Conservation (phyloP, 768 basidiomycete genomes). For the Pholiota molesta region DNA sequence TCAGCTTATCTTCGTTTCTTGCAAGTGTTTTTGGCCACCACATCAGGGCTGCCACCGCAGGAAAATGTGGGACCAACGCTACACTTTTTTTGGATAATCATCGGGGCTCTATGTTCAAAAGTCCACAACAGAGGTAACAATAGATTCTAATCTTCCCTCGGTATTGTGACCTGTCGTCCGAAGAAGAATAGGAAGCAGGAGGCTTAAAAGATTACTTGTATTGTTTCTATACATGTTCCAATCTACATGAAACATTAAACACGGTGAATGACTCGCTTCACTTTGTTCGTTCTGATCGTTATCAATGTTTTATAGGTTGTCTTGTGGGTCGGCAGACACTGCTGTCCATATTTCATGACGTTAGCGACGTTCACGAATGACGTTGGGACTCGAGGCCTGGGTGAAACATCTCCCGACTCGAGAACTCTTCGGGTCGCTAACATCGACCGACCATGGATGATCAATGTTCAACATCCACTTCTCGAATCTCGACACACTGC, state of each 20-base stretch:
- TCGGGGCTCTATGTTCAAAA: background rate
- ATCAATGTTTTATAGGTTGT: background rate
- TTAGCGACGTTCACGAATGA: no score
- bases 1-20: background rate
- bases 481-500: background rate
- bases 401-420: background rate
- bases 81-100: conserved; percentile 2
- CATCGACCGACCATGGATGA: background rate
- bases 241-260: background rate
- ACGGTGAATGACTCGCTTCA: background rate
- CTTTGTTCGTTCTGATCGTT: background rate
- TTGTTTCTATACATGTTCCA: background rate
- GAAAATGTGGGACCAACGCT: background rate
- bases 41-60: background rate
- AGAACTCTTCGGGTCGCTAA: background rate
- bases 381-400: background rate
- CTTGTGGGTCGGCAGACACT: background rate
- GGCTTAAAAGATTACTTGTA: background rate
- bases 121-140: background rate
- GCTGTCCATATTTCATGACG: background rate
- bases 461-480: background rate
- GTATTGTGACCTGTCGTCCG: background rate
- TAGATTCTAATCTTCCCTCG: background rate
- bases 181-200: background rate
- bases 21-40: background rate